These are phyloP conservation scores for Nosema bombycis DNA, from an alignment of 371 early-diverging fungal genomes.

Conservation along the genomic window DNA sequence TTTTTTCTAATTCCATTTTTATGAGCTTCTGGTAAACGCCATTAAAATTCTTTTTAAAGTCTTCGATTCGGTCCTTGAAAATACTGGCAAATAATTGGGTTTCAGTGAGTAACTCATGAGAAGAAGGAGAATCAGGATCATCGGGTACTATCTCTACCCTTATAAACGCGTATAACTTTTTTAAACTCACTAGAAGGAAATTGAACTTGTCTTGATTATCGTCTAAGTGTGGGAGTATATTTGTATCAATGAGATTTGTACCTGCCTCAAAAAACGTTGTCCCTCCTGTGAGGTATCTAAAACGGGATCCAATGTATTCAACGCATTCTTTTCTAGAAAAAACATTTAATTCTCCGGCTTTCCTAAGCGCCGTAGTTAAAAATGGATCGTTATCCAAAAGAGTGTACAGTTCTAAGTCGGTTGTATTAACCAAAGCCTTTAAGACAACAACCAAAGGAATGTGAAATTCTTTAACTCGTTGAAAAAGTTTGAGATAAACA, in stretches of 20 bases:
- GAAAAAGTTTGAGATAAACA: constrained; percentile 75
- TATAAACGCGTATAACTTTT: constrained; percentile 82
- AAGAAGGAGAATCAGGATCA: constrained; percentile 87
- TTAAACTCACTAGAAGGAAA: constrained; percentile 74
- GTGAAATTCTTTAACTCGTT: constrained; percentile 83
- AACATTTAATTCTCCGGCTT: constrained; percentile 69
- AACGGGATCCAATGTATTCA: constrained; percentile 78
- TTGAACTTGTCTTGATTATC: constrained; percentile 80
- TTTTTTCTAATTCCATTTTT: neutral
- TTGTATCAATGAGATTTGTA: constrained; percentile 70
- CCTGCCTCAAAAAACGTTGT: constrained; percentile 76
- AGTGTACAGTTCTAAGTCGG: constrained; percentile 80
- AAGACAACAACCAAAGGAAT: constrained; percentile 81
- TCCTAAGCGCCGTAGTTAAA: constrained; percentile 76
- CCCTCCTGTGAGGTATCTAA: constrained; percentile 74
- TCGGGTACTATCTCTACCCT: constrained; percentile 80
- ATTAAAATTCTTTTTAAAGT: constrained; percentile 67
- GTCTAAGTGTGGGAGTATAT: constrained; percentile 78
- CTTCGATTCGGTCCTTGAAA: constrained; percentile 83
- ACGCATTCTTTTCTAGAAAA: constrained; percentile 73
- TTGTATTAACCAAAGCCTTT: constrained; percentile 74
- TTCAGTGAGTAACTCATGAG: constrained; percentile 85
- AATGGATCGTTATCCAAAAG: constrained; percentile 68
- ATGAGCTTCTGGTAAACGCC: constrained; percentile 44
- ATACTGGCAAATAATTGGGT: constrained; percentile 78